Conservation (phyloP, 345 rosid species). For the Gossypium mustelinum region DNA sequence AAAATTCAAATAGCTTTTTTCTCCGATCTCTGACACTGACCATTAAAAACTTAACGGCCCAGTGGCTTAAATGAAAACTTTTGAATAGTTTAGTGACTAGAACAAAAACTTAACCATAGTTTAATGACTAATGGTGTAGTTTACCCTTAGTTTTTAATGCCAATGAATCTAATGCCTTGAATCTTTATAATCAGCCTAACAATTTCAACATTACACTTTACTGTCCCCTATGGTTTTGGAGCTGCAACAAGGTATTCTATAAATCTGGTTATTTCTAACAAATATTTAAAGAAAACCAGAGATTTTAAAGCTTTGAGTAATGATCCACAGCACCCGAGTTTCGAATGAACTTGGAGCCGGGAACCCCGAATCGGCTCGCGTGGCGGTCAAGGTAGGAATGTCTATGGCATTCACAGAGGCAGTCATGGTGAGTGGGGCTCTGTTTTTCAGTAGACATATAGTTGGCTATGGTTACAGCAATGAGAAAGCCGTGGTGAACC, state of each 20-base stretch:
- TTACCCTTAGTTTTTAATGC: not conserved
- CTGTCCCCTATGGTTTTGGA: constrained; percentile 8
- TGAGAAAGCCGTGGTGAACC: constrained; percentile 3
- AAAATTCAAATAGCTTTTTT: not conserved
- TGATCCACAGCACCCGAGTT: constrained; percentile 31
- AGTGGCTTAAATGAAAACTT: no score
- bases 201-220: constrained; percentile 6
- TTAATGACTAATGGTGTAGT: no score
- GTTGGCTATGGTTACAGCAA: constrained; percentile 12
- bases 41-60: no score
- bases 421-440: not conserved
- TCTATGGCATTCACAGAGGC: constrained; percentile 8
- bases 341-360: constrained; percentile 14
- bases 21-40: no score
- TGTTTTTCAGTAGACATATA: constrained; percentile 2
- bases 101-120: no score
- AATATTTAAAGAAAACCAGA: not conserved
- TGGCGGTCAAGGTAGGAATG: constrained; percentile 3
- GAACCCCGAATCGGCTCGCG: constrained; percentile 11
- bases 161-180: not conserved
- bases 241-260: constrained; percentile 4
- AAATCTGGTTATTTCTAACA: not conserved
- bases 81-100: no score
- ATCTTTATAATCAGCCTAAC: constrained; percentile 4
- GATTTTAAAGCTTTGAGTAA: not conserved